Base-by-base conservation (phyloP, 2,329 filamentous ascomycete species). In the Sclerotinia nivalis region DNA sequence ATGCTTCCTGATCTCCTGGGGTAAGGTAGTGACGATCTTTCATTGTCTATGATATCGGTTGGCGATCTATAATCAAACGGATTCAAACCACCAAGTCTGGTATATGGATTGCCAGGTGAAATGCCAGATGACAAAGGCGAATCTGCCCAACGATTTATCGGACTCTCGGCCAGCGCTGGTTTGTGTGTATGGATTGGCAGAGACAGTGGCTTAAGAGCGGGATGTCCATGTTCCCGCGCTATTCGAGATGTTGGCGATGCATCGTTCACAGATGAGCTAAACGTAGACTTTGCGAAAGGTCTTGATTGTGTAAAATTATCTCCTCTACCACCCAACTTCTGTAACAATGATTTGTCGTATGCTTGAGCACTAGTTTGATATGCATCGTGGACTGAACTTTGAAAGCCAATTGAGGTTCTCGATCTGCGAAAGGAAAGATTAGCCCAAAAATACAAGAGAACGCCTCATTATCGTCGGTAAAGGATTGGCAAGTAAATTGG, bases 1-100 rank as follows among this genome's bases (percentile, higher is more conserved):
- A 73, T 43, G 62, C 72, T 75, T 52, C 81, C 81, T 71, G 84
- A 84, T 34, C 84, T 83, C 72, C 83, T 80, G 54, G 71, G 70
- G 62, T 73, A 77, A 54, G 75, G 74, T 13, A 74, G 69, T 55
- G 77, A 76, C 20, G 76, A 78, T 59, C 75, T 74, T 61, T 78
- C 77, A 20, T 71, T 75, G 34, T 79, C 78, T 50, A 71, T 69
- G 25, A 70, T 73, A 56, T 79, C 78, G 65, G 69, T 77, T 8
- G 76, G 76, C n/a, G 75, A 76, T 28, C 74, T 76, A 49, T 74
- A 75, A 54, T 78, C 77, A 69, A 71, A 75, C 56, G 75, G 74
- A 31, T 70, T 71, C 56, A 73, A 71, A 9, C 67, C 28, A 31
- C 72, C 70, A 72, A 74, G 73, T 64, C 71, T 73, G 31, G 73